These are phyloP conservation scores for Protomyces macrosporus DNA, from an alignment of 1,139 yeast species.

Conservation along the genomic window DNA sequence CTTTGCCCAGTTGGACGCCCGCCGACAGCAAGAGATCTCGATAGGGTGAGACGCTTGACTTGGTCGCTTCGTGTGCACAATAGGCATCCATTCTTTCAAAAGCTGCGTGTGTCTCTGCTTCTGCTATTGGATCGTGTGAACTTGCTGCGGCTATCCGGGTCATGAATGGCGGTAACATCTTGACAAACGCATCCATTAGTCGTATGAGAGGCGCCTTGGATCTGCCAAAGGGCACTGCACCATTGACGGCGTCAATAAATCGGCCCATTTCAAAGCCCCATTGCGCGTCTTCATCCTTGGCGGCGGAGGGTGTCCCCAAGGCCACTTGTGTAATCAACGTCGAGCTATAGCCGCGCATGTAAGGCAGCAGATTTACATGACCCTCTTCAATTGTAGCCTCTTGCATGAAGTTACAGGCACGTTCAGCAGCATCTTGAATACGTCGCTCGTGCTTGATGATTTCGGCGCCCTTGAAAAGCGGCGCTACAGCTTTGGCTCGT, in stretches of 20 bases:
- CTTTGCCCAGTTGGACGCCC: not conserved
- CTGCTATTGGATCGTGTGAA: not conserved
- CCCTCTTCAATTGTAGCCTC: not conserved
- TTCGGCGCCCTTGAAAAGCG: conserved; percentile 6
- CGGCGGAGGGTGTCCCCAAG: not conserved
- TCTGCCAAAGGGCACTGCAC: conserved; percentile 1
- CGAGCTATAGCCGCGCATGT: conserved; percentile 18
- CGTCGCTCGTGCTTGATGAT: not conserved
- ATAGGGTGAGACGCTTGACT: not conserved
- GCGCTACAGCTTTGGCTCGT: conserved; percentile 14
- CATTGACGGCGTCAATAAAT: conserved; percentile 10
- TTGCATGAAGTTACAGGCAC: not conserved
- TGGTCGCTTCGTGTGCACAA: not conserved
- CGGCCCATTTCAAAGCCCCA: not conserved
- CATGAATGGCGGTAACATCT: not conserved
- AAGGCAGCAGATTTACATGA: not conserved
- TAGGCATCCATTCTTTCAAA: not conserved
- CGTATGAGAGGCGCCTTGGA: conserved; percentile 1
- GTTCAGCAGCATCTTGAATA: not conserved
- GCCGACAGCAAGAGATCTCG: not conserved
- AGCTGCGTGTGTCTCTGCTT: not conserved
- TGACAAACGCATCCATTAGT: not conserved
- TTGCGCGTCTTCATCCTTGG: not conserved
- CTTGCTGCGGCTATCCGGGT: not conserved
- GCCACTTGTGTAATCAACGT: conserved; percentile 3